Percentiles rank a stretch among this genome's conserved stretches.
Conservation (phyloP, 768 basidiomycete species). For the Leucocoprinus birnbaumii region DNA sequence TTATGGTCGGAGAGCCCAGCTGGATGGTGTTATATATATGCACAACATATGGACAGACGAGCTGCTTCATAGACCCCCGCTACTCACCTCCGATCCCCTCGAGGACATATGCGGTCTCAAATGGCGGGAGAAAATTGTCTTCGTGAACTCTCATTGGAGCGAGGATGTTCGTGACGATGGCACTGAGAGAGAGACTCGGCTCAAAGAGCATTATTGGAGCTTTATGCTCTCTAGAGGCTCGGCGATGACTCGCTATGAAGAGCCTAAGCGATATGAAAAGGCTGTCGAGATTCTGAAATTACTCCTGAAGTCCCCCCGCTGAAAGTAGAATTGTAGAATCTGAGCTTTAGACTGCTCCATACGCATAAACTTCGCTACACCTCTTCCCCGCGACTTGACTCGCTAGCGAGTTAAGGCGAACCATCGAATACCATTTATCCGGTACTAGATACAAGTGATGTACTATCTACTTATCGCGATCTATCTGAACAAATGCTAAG, state of each 20-base stretch:
- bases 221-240: conserved; percentile 1
- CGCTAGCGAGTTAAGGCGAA: too few species aligned
- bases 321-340: too few species aligned
- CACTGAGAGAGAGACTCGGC: neutral
- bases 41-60: conserved; percentile 11
- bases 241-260: neutral
- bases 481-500: too few species aligned
- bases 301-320: too few species aligned
- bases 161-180: neutral
- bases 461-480: too few species aligned
- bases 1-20: neutral
- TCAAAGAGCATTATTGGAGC: neutral
- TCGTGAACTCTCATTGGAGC: conserved; percentile 6
- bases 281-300: neutral
- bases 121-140: neutral
- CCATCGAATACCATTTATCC: too few species aligned
- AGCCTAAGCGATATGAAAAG: neutral
- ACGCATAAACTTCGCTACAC: too few species aligned
- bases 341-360: too few species aligned
- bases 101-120: neutral
- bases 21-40: conserved; percentile 9
- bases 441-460: too few species aligned
- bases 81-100: neutral
- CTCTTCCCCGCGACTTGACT: too few species aligned
- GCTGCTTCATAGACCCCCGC: neutral